Evolutionary conservation across 495 filamentous ascomycete genomes (phyloP).

Genomic region (Aspergillus avenaceus): DNA sequence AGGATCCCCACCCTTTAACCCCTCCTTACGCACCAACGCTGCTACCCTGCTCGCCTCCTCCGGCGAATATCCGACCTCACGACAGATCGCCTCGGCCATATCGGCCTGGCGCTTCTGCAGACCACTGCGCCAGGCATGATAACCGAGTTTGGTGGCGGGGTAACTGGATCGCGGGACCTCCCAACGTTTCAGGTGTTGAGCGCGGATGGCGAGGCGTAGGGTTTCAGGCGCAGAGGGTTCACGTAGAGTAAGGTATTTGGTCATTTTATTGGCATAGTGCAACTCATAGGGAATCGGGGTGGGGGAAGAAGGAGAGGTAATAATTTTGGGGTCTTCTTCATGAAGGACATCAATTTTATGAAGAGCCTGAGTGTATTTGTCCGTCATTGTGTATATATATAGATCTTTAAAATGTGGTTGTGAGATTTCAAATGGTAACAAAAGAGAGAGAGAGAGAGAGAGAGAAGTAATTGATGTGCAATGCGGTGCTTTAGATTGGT

Average conservation of each 20-base stretch:
- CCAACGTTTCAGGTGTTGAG: constrained; percentile 80
- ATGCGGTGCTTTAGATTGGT: too few relatives aligned
- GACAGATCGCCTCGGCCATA: constrained; percentile 51
- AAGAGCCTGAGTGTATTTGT: constrained; percentile 46
- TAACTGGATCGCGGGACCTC: constrained; percentile 68
- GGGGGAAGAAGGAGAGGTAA: constrained; percentile 10
- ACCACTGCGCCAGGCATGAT: constrained; percentile 68
- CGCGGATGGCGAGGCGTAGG: constrained; percentile 69
- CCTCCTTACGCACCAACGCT: constrained; percentile 62
- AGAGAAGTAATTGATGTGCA: not conserved
- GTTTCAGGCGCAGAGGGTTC: constrained; percentile 54
- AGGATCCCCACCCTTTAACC: constrained; percentile 54
- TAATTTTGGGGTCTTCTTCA: constrained; percentile 58
- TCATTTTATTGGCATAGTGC: constrained; percentile 76
- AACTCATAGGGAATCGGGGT: constrained; percentile 62
- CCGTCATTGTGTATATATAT: constrained; percentile 11
- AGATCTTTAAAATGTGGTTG: too few relatives aligned
- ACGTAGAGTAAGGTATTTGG: constrained; percentile 55
- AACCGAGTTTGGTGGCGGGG: constrained; percentile 65
- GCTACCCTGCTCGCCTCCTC: constrained; percentile 52
- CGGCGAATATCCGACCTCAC: constrained; percentile 42
- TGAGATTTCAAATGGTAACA: too few relatives aligned
- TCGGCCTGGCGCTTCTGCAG: constrained; percentile 68
- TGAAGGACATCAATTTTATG: constrained; percentile 69
- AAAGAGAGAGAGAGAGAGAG: constrained; percentile 13